Evolutionary conservation across 345 rosid species (phyloP).

Genomic region (Rhizophora mangle): DNA sequence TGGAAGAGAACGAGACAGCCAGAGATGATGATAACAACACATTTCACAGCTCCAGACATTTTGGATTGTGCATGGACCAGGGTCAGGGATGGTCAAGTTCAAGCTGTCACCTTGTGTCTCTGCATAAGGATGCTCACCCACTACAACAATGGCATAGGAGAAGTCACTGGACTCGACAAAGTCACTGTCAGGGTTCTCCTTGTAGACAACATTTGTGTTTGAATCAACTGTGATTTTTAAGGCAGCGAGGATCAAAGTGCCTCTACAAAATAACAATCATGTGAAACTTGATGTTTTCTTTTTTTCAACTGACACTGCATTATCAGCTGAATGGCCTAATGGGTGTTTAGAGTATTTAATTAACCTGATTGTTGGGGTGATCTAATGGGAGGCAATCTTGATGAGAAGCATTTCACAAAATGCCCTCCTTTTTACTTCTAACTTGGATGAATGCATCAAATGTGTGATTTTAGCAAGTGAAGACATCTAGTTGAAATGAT

Average conservation of each 20-base stretch:
- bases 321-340: too few relatives aligned
- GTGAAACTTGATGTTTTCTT: too few relatives aligned
- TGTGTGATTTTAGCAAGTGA: too few relatives aligned
- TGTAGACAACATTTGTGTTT: constrained; percentile 46
- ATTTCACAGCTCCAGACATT: constrained; percentile 47
- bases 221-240: constrained; percentile 48
- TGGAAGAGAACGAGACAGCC: constrained; percentile 67
- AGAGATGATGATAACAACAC: constrained; percentile 56
- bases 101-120: constrained; percentile 63
- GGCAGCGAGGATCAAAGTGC: constrained; percentile 67
- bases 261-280: constrained; percentile 28
- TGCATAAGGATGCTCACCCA: constrained; percentile 69
- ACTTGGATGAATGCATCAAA: too few relatives aligned
- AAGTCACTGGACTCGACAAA: constrained; percentile 47
- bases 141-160: constrained; percentile 52
- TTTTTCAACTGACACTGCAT: too few relatives aligned
- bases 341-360: too few relatives aligned
- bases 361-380: too few relatives aligned
- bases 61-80: constrained; percentile 46
- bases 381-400: too few relatives aligned
- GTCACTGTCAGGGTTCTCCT: constrained; percentile 40
- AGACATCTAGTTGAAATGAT: too few relatives aligned
- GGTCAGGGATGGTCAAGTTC: constrained; percentile 43
- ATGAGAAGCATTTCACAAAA: too few relatives aligned
- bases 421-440: too few relatives aligned